Base-by-base conservation (phyloP, 2,329 filamentous ascomycete species). In the Colletotrichum cordylinicola region DNA sequence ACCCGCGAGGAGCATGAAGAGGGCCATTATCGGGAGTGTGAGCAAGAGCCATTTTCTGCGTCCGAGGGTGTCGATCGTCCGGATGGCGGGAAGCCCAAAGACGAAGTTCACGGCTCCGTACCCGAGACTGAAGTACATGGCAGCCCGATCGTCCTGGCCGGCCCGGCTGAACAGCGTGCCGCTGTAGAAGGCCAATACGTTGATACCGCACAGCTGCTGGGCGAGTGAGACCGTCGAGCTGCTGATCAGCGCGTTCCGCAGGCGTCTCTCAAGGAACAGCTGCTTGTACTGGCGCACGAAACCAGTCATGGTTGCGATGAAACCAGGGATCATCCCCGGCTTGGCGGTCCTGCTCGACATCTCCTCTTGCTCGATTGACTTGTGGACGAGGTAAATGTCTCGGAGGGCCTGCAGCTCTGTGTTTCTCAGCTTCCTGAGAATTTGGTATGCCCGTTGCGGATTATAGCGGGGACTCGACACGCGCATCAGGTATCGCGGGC, bases 151-250 rank as follows among this genome's bases (percentile, higher is more conserved):
- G 31, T 70, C 24, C n/a, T 61, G 69, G n/a, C 80, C 78, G n/a
- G 77, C 73, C n/a, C 77, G 60, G 37, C 67, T 82, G 35, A 80
- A 80, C 8, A 82, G 77, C 8, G 76, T 81, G 39, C 80, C 80
- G 1, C 85, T 87, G 76, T 88, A 88, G 67, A 88, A 88, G 0
- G 86, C 86, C 6, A 87, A 80, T 0, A 88, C 81, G 21, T 86
- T 87, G 71, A 85, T 81, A 13, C 82, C 83, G 52, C 82, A 84
- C 5, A 84, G 78, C 67, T 84, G 83, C 74, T 84, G 78, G 2
- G 82, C 80, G 6, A 84, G 68, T 10, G 81, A 81, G 18, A 84
- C 82, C 0, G 82, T 83, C 4, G 80, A 83, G 4, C 80, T 80
- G 15, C 79, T 84, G 12, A 83, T 80, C 4, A 83, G 24, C 0